These are phyloP conservation scores for Apium graveolens DNA, from an alignment of 129 eudicot genomes.

Conservation along the genomic window DNA sequence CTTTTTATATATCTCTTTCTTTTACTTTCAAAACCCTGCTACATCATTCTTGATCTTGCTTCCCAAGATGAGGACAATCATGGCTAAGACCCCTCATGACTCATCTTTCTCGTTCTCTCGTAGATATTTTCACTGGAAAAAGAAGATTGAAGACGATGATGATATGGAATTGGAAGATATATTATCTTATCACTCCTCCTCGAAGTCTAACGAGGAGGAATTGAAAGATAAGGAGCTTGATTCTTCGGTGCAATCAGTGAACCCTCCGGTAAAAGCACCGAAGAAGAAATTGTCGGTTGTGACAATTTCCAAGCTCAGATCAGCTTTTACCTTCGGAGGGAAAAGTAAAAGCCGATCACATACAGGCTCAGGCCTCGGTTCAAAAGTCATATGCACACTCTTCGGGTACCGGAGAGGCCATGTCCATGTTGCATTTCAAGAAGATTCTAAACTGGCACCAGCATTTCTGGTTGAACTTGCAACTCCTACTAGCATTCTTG, in stretches of 20 bases:
- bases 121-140: constrained; percentile 69
- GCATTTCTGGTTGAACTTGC: constrained; percentile 75
- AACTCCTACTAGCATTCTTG: constrained; percentile 72
- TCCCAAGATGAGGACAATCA: constrained; percentile 73
- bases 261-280: constrained; percentile 20
- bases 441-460: constrained; percentile 54
- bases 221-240: constrained; percentile 7
- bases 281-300: constrained; percentile 29
- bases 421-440: constrained; percentile 77
- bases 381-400: constrained; percentile 66
- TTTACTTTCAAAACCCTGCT: not conserved
- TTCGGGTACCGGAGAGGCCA: constrained; percentile 84
- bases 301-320: constrained; percentile 48
- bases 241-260: constrained; percentile 22
- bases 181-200: constrained; percentile 38
- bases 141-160: constrained; percentile 31
- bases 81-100: constrained; percentile 70
- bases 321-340: constrained; percentile 37
- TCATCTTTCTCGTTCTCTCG: constrained; percentile 84
- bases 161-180: constrained; percentile 42
- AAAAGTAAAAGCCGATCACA: constrained; percentile 24
- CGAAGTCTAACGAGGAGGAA: constrained; percentile 28
- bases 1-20: constrained; percentile 14
- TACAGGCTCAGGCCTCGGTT: constrained; percentile 39
- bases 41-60: constrained; percentile 14